Evolutionary conservation across 2,329 filamentous ascomycete genomes (phyloP).

Genomic region (Aspergillus japonicus): DNA sequence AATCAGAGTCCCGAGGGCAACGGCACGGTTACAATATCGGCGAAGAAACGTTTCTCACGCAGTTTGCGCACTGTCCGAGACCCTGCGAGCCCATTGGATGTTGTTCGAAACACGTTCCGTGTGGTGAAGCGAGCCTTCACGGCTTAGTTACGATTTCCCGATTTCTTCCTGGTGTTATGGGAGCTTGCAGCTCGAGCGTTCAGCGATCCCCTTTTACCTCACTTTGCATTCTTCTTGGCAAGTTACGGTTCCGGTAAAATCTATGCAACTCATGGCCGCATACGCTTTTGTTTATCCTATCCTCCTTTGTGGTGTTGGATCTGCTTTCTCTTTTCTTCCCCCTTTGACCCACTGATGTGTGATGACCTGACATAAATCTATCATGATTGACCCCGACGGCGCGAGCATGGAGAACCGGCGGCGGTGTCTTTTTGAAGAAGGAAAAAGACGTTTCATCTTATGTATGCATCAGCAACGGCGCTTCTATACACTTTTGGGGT

Average conservation of each 20-base stretch:
- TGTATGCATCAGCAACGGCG: conserved; percentile 21
- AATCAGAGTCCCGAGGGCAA: conserved; percentile 25
- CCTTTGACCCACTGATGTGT: conserved; percentile 11
- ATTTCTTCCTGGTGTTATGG: not conserved
- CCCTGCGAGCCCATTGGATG: conserved; percentile 11
- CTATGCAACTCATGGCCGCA: not conserved
- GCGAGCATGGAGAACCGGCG: conserved; percentile 13
- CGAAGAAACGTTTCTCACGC: conserved; percentile 8
- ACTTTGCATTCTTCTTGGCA: not conserved
- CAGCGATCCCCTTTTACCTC: not conserved
- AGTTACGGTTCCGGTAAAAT: not conserved
- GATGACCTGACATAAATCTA: conserved; percentile 14
- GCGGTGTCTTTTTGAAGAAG: not conserved
- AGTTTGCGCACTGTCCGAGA: conserved; percentile 4
- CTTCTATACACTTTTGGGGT: conserved; percentile 11
- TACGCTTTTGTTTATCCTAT: conserved; percentile 7
- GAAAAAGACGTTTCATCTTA: conserved; percentile 6
- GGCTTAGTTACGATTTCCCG: conserved; percentile 18
- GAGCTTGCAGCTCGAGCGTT: not conserved
- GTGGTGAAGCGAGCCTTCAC: conserved; percentile 29
- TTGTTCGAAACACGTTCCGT: conserved; percentile 11
- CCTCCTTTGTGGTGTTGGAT: conserved; percentile 15
- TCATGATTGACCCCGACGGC: conserved; percentile 14
- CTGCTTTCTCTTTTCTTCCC: conserved; percentile 3
- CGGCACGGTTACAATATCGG: conserved; percentile 28